Evolutionary conservation across 768 basidiomycete genomes (phyloP), one percentile per base, ranked within the genome.

Genomic region (Pluteus cervinus): DNA sequence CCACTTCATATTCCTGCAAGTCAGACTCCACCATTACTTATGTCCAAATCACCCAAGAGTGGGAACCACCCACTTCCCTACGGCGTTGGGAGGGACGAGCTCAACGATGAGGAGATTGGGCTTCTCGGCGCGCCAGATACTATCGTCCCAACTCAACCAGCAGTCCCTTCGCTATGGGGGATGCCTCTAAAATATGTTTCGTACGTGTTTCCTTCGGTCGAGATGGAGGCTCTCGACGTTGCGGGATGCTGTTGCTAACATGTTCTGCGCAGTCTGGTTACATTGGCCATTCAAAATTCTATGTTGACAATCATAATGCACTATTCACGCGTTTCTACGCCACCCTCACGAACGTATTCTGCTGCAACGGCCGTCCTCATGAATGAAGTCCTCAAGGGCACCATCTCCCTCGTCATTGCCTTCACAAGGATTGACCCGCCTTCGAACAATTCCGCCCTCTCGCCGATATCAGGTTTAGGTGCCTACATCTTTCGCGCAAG

Each of bases 361-460:
- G 86, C 94, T n/a, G 89, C 90, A 9, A 79, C 87, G 5, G 93
- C 93, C 33, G 93, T 98, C 20, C 74, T 98, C 24, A 73, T 96
- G 63, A 93, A 87, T 64, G 94, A 98, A 62, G 74, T 97, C 31
- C 69, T 97, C 47, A 98, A 98, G 60, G 88, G 90, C 37, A 63
- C 72, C 30, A 91, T 98, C 49, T 96, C 93, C 5, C 65, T 93
- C 40, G 53, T 73, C 37, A 84, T 97, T 54, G 94, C 94, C n/a
- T 81, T 81, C 54, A 50, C 65, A 20, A 74, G 82, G 48, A 62
- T 77, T 44, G 79, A 80, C 44, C 48, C 44, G 7, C 45, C 44
- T 41, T 37, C 51, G 28, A 49, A 52, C 31, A 61, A 62, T 36
- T 43, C 44, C 33, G 42, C 46, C 34, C 63, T 46, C 53, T 52